Conservation (phyloP, 208 protist genomes). For the Wallacemonas sp. region DNA sequence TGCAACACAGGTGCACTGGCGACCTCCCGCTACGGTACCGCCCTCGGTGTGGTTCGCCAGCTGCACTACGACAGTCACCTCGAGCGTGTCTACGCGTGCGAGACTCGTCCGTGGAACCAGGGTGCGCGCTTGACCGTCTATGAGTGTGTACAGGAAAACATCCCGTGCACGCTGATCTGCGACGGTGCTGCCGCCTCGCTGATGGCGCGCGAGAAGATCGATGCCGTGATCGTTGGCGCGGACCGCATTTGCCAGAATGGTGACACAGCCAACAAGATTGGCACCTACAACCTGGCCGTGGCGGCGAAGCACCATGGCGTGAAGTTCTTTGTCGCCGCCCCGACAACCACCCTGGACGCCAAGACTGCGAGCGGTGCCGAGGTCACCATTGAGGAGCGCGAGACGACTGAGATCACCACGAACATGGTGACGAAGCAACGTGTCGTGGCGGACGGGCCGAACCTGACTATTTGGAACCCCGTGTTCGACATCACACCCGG, state of each 20-base stretch:
- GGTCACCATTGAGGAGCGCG: conserved; percentile 94
- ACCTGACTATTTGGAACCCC: conserved; percentile 93
- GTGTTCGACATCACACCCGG: conserved; percentile 97
- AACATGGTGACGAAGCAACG: conserved; percentile 73
- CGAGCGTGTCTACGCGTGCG: conserved; percentile 90
- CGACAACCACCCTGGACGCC: conserved; percentile 91
- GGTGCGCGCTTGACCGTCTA: conserved; percentile 94
- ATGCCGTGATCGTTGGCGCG: conserved; percentile 92
- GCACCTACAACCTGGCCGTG: conserved; percentile 94
- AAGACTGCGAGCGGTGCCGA: conserved; percentile 63
- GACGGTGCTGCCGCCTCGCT: conserved; percentile 88
- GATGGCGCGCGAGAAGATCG: conserved; percentile 55
- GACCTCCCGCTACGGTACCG: conserved; percentile 92
- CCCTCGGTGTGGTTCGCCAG: conserved; percentile 91
- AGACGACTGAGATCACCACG: conserved; percentile 88
- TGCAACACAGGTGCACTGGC: conserved; percentile 95
- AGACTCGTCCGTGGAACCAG: conserved; percentile 96
- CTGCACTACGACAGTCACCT: conserved; percentile 80
- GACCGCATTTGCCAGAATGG: conserved; percentile 95
- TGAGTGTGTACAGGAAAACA: conserved; percentile 92
- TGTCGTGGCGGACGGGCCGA: conserved; percentile 82
- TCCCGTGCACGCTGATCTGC: conserved; percentile 91
- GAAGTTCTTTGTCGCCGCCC: conserved; percentile 93
- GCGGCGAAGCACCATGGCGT: conserved; percentile 87
- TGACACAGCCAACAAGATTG: conserved; percentile 96